Evolutionary conservation across 352 stramenopile genomes (phyloP).

Genomic region (Phytophthora syringae): DNA sequence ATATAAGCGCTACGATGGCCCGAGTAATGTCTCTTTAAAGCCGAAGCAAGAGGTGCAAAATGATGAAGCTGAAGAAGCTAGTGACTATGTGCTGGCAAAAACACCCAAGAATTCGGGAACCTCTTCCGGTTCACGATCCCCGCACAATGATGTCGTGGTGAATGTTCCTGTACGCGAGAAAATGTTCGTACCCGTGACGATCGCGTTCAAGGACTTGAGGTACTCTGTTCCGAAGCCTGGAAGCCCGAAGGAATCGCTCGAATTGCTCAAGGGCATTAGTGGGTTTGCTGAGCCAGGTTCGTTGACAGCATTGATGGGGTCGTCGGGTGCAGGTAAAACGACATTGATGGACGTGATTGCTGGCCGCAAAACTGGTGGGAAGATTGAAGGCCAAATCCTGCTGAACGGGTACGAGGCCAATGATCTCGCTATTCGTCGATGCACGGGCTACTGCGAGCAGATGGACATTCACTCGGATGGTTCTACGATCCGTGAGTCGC

Average conservation of each 20-base stretch:
- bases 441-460: constrained; percentile 60
- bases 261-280: constrained; percentile 68
- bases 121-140: background rate
- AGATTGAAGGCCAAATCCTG: constrained; percentile 61
- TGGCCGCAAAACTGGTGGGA: constrained; percentile 85
- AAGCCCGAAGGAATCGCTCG: constrained; percentile 50
- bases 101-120: constrained; percentile 15
- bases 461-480: constrained; percentile 86
- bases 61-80: constrained; percentile 33
- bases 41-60: too few relatives aligned
- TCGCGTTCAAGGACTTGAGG: constrained; percentile 46
- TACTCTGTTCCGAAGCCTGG: constrained; percentile 42
- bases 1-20: constrained; percentile 25
- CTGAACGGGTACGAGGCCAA: constrained; percentile 47
- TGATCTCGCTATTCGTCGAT: constrained; percentile 38
- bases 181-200: constrained; percentile 29
- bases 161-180: constrained; percentile 18
- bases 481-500: constrained; percentile 86
- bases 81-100: constrained; percentile 15
- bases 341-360: constrained; percentile 94
- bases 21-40: too few relatives aligned
- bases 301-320: constrained; percentile 67
- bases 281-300: constrained; percentile 46
- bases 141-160: constrained; percentile 2
- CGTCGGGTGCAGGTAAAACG: constrained; percentile 82